Percentiles rank a stretch among this genome's conserved stretches.
These are phyloP conservation scores for Plantago major DNA, from an alignment of 257 asterid genomes.

Conservation along the genomic window DNA sequence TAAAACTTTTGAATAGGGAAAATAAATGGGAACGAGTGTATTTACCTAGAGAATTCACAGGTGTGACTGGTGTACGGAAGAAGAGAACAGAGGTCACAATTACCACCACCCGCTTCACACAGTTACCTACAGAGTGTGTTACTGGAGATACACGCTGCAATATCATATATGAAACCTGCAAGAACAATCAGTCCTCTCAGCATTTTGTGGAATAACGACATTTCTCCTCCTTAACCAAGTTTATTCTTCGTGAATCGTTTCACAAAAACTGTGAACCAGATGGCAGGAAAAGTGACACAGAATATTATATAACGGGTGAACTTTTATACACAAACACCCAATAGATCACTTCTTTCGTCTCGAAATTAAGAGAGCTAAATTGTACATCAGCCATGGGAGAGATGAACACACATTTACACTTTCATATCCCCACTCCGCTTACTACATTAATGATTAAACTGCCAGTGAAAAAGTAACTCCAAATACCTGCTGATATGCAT, in stretches of 20 bases:
- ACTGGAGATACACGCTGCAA: constrained; percentile 96
- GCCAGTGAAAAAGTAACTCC: background rate
- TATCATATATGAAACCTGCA: constrained; percentile 98
- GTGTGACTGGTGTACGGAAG: constrained; percentile 86
- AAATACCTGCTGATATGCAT: constrained; percentile 92
- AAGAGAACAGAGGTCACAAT: constrained; percentile 87
- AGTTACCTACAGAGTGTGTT: constrained; percentile 96
- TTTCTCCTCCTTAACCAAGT: background rate
- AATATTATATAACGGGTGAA: too few species aligned
- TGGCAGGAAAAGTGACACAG: too few species aligned
- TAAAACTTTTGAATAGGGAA: background rate
- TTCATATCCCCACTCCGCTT: background rate
- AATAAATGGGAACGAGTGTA: background rate
- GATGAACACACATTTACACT: background rate
- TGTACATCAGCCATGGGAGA: too few species aligned
- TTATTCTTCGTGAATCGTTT: background rate
- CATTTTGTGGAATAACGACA: background rate
- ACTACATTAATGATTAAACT: background rate
- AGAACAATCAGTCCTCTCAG: constrained; percentile 21
- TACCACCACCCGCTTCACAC: constrained; percentile 96
- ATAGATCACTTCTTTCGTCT: too few species aligned
- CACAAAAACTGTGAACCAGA: too few species aligned
- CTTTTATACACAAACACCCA: too few species aligned
- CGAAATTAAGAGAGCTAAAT: too few species aligned
- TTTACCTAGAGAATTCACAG: constrained; percentile 70